phyloP scores from a whole-genome alignment of 2,329 filamentous ascomycete genomes.

The Acarospora socialis region DNA sequence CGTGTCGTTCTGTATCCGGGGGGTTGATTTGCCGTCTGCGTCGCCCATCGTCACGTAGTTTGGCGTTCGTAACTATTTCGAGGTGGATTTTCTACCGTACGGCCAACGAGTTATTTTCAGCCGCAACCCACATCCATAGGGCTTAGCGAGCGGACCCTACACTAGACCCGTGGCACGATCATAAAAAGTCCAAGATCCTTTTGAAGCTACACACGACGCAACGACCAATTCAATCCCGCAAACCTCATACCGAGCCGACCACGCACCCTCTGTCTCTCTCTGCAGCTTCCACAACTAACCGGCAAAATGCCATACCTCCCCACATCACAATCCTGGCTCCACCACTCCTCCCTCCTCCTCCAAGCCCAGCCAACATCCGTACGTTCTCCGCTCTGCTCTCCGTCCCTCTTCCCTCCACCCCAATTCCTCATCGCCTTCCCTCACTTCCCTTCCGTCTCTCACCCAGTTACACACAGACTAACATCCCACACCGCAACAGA shows the following conservation, averaged over 20 bases:
- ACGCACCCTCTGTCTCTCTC: too few relatives aligned
- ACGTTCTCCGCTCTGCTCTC: constrained; percentile 24
- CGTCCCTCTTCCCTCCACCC: constrained; percentile 4
- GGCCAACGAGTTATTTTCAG: too few relatives aligned
- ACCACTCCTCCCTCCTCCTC: constrained; percentile 71
- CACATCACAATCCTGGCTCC: constrained; percentile 81
- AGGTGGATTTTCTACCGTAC: too few relatives aligned
- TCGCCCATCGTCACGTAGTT: constrained; percentile 3
- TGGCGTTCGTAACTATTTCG: too few relatives aligned
- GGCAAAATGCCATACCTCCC: constrained; percentile 60
- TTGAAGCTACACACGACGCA: too few relatives aligned
- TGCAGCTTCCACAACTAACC: too few relatives aligned
- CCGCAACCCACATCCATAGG: too few relatives aligned
- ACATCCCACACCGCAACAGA: constrained; percentile 37
- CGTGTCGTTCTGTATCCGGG: not conserved
- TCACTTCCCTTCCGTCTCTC: constrained; percentile 2
- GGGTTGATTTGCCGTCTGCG: not conserved
- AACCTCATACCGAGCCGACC: not conserved
- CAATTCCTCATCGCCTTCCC: constrained; percentile 2
- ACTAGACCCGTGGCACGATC: too few relatives aligned
- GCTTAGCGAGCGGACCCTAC: too few relatives aligned
- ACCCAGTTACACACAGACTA: constrained; percentile 1
- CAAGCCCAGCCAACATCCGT: constrained; percentile 76
- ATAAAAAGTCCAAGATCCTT: too few relatives aligned
- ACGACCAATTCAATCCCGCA: too few relatives aligned